These are phyloP conservation scores for Zygotorulaspora mrakii DNA, from an alignment of 1,139 yeast species.

Conservation along the genomic window DNA sequence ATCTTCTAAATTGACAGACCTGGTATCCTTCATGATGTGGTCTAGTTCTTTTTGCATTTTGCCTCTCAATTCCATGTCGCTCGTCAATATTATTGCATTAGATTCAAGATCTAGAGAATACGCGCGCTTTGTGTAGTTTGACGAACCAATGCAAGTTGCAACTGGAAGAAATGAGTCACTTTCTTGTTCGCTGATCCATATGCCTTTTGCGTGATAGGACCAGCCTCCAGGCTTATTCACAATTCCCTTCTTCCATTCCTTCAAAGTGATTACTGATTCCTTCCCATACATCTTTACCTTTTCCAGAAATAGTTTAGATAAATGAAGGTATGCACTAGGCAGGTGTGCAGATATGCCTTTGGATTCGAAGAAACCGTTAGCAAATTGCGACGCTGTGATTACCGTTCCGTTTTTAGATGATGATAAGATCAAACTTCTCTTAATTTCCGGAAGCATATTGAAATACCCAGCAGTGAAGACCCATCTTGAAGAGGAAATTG, in stretches of 20 bases:
- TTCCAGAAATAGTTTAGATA: constrained; percentile 66
- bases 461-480: constrained; percentile 95
- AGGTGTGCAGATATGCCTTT: constrained; percentile 76
- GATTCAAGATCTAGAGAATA: constrained; percentile 85
- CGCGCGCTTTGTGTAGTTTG: constrained; percentile 89
- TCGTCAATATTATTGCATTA: constrained; percentile 74
- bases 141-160: constrained; percentile 82
- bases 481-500: constrained; percentile 61
- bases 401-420: constrained; percentile 59
- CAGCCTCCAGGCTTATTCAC: constrained; percentile 84
- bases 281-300: constrained; percentile 48
- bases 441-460: constrained; percentile 78
- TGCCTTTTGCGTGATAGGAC: constrained; percentile 99
- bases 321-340: constrained; percentile 82
- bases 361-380: constrained; percentile 88
- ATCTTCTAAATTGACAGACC: constrained; percentile 51
- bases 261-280: constrained; percentile 49
- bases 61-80: constrained; percentile 54
- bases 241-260: constrained; percentile 84
- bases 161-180: constrained; percentile 52
- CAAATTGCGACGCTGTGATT: constrained; percentile 86
- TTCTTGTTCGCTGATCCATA: constrained; percentile 62
- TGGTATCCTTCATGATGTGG: constrained; percentile 53
- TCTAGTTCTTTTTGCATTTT: constrained; percentile 62
- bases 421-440: constrained; percentile 55